phyloP scores from a whole-genome alignment of 164 flowering plant species.

The Kalanchoe fedtschenkoi region DNA sequence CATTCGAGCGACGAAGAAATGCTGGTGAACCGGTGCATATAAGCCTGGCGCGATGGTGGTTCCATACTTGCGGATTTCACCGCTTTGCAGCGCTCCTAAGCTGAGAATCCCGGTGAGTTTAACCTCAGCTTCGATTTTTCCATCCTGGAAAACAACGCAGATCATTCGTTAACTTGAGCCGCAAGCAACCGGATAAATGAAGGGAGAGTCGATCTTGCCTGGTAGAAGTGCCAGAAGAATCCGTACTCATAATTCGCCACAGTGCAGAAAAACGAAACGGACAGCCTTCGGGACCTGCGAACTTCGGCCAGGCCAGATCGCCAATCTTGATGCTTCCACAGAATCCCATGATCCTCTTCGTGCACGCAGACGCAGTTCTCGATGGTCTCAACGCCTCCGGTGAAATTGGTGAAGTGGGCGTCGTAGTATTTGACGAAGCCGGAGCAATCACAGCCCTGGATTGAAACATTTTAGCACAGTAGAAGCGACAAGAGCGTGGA shows the following conservation, averaged over 20 bases:
- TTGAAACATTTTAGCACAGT: neutral
- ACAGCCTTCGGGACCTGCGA: slow-evolving; percentile 61
- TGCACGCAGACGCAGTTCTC: slow-evolving; percentile 1
- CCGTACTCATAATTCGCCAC: slow-evolving; percentile 95
- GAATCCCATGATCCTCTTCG: slow-evolving; percentile 7
- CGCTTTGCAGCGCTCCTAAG: slow-evolving; percentile 82
- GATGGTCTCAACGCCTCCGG: neutral
- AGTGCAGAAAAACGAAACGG: slow-evolving; percentile 80
- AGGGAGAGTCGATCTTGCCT: slow-evolving; percentile 34
- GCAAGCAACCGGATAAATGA: neutral
- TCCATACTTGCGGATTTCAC: slow-evolving; percentile 81
- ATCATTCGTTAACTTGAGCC: neutral
- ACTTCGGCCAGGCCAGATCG: neutral
- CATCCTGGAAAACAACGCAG: slow-evolving; percentile 43
- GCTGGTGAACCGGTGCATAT: slow-evolving; percentile 94
- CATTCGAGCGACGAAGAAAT: slow-evolving; percentile 92
- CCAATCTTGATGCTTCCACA: slow-evolving; percentile 7
- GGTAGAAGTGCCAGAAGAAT: slow-evolving; percentile 91
- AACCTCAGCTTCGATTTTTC: slow-evolving; percentile 89
- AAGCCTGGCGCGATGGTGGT: slow-evolving; percentile 90
- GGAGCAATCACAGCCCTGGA: neutral
- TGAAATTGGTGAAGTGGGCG: neutral
- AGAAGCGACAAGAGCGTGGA: neutral
- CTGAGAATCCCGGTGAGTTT: slow-evolving; percentile 91
- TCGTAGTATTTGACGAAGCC: neutral